Percentiles rank a stretch among this genome's conserved stretches.
Evolutionary conservation across 176 grass and related monocot species (phyloP).

Genomic region (Ananas comosus): DNA sequence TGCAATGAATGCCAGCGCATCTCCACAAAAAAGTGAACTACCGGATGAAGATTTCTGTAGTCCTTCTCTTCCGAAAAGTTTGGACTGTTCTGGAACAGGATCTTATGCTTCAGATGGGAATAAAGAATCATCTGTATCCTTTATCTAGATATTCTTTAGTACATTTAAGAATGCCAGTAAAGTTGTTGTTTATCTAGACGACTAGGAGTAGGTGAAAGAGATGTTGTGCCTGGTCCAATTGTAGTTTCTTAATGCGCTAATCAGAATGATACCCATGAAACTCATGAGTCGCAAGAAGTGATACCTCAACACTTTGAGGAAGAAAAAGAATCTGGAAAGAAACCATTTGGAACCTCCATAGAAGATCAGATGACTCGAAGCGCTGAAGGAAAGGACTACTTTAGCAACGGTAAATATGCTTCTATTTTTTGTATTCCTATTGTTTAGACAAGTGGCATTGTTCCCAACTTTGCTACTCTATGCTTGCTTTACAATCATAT

Average conservation of each 20-base stretch:
- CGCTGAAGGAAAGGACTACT: constrained; percentile 22
- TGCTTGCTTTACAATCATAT: too few relatives aligned
- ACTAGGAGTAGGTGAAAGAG: not conserved
- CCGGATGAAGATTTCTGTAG: constrained; percentile 28
- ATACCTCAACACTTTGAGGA: constrained; percentile 8
- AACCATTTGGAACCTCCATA: constrained; percentile 7
- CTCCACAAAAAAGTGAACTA: constrained; percentile 34
- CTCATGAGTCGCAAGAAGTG: constrained; percentile 12
- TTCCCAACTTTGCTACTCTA: too few relatives aligned
- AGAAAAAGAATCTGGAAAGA: constrained; percentile 20
- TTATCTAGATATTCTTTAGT: constrained; percentile 19
- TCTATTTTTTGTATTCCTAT: constrained; percentile 4
- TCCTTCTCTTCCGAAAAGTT: constrained; percentile 32
- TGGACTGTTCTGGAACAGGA: constrained; percentile 40
- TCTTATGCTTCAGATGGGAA: constrained; percentile 40
- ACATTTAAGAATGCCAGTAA: constrained; percentile 16
- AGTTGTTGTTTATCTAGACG: constrained; percentile 4
- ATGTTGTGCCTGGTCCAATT: not conserved
- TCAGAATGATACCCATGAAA: constrained; percentile 25
- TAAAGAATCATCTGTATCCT: constrained; percentile 48
- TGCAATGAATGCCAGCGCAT: constrained; percentile 42
- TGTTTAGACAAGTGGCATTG: not conserved
- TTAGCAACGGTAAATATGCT: constrained; percentile 24
- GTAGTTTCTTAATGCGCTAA: constrained; percentile 19
- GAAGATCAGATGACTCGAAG: constrained; percentile 10